Evolutionary conservation across 2,329 filamentous ascomycete genomes (phyloP), one percentile per base, ranked within the genome.

Genomic region (Didymellaceae sp.): DNA sequence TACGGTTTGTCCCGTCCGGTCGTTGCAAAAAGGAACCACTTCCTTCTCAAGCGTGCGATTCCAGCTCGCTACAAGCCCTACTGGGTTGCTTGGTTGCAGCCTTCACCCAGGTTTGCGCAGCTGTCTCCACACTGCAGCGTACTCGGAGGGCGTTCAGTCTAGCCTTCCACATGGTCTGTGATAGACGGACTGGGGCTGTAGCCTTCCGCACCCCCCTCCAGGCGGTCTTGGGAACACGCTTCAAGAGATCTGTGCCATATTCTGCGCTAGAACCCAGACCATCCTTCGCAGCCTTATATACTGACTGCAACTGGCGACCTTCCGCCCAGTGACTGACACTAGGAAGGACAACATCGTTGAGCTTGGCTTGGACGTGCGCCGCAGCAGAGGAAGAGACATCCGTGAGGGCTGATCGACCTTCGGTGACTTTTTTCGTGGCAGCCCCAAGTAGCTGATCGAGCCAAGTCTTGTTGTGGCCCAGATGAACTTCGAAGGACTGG

Each of bases 381-480:
- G 30, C 31, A 4, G 67, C 43, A 4, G 48, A 51, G 9, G 47
- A 52, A 2, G 71, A 68, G 4, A 65, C 37, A 9, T 67, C 54
- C 16, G 37, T 45, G 5, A 71, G 40, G 10, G 57, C 55, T 17
- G 48, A 39, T n/a, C 66, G 62, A 18, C 61, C 64, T 2, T 54
- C 44, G 2, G 52, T 40, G 8, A 69, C 21, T 32, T 66, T 62
- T 6, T 39, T 38, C 24, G 52, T 64, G 25, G 65, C 40, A 8
- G 45, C 51, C 9, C 61, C 56, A 11, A 67, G 43, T 28, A 70
- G 45, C 17, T 58, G 56, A 10, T 57, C 58, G 4, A 70, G 43
- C 25, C 52, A 61, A 17, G 67, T 65, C 58, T 65, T 71, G 44
- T 66, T 65, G 35, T 63, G 65, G 16, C 71, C 68, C 8, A 74